Conservation (phyloP, 2,329 filamentous ascomycete species). For the Sphaerostilbella broomeana region DNA sequence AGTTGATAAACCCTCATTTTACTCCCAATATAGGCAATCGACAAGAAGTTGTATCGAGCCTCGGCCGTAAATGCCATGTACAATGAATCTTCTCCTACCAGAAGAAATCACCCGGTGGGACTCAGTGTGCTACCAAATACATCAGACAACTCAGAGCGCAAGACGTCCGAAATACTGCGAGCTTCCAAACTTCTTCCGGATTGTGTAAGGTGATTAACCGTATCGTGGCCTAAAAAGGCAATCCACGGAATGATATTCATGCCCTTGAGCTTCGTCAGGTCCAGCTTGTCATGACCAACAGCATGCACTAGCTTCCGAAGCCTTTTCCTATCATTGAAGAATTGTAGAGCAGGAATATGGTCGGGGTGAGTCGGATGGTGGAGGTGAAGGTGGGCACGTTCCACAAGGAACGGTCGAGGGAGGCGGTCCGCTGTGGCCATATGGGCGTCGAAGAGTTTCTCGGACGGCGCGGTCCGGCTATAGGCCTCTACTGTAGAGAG, state of each 20-base stretch:
- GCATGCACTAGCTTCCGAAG: slow-evolving; percentile 24
- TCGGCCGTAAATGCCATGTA: too few species aligned
- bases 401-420: slow-evolving; percentile 31
- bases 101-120: slow-evolving; percentile 15
- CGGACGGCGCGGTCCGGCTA: slow-evolving; percentile 38
- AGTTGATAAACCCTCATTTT: too few species aligned
- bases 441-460: slow-evolving; percentile 46
- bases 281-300: slow-evolving; percentile 21
- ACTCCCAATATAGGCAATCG: too few species aligned
- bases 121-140: slow-evolving; percentile 22
- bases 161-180: slow-evolving; percentile 30
- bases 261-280: slow-evolving; percentile 23
- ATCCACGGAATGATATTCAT: slow-evolving; percentile 31
- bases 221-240: slow-evolving; percentile 39
- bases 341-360: slow-evolving; percentile 39
- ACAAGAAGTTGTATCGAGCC: too few species aligned
- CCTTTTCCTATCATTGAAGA: slow-evolving; percentile 32
- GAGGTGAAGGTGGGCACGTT: slow-evolving; percentile 48
- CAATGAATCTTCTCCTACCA: neutral
- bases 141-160: slow-evolving; percentile 31
- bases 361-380: slow-evolving; percentile 48
- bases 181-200: slow-evolving; percentile 36
- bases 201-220: slow-evolving; percentile 37
- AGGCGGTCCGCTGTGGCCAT: slow-evolving; percentile 39
- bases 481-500: slow-evolving; percentile 45